Conservation (phyloP, 2,329 filamentous ascomycete genomes). For the Fusarium anthophilum region DNA sequence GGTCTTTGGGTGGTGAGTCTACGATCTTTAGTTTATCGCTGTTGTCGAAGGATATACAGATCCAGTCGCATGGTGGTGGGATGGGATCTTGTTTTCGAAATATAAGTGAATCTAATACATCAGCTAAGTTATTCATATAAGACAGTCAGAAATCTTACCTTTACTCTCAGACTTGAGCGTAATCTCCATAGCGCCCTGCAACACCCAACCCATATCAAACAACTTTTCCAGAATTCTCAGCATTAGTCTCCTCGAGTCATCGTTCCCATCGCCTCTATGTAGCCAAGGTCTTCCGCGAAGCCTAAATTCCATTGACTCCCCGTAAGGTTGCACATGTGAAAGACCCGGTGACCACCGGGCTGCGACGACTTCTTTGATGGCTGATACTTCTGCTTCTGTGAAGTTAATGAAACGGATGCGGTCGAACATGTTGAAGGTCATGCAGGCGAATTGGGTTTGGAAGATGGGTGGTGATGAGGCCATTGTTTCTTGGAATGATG, state of each 20-base stretch:
- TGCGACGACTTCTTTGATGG: not conserved
- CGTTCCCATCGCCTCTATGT: not conserved
- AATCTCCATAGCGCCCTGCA: slow-evolving; percentile 13
- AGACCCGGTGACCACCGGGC: not conserved
- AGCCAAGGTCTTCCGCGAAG: slow-evolving; percentile 6
- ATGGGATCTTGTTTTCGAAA: slow-evolving; percentile 25
- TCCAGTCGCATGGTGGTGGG: slow-evolving; percentile 16
- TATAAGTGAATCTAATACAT: not conserved
- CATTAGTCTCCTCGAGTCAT: slow-evolving; percentile 16
- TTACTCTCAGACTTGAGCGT: slow-evolving; percentile 13
- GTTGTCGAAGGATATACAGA: slow-evolving; percentile 20
- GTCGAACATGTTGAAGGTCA: slow-evolving; percentile 4
- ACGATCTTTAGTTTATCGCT: slow-evolving; percentile 24
- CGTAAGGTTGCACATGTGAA: not conserved
- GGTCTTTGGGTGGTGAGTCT: slow-evolving; percentile 2
- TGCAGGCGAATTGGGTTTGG: slow-evolving; percentile 12
- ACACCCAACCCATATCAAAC: slow-evolving; percentile 22
- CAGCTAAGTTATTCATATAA: not conserved
- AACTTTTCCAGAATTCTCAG: slow-evolving; percentile 11
- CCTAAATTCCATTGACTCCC: slow-evolving; percentile 8
- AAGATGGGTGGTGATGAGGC: not conserved
- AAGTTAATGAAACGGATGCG: slow-evolving; percentile 23
- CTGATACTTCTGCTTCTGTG: not conserved
- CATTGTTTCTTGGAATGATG: slow-evolving; percentile 24
- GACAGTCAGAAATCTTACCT: not conserved